Conservation (phyloP, 192 early-diverging fungal species). For the Coemansia sp. region DNA sequence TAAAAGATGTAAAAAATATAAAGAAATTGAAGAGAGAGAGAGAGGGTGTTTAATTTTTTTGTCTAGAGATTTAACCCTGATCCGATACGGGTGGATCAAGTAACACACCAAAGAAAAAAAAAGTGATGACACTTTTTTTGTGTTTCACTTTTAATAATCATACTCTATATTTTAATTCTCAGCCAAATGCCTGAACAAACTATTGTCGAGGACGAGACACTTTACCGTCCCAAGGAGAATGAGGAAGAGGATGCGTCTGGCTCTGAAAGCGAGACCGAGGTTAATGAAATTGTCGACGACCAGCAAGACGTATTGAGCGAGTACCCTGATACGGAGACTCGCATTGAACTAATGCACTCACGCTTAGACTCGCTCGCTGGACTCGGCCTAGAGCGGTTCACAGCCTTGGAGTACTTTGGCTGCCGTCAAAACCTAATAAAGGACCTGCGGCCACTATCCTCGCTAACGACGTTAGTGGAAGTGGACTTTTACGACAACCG, state of each 20-base stretch:
- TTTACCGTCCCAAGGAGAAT: neutral
- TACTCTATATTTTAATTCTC: neutral
- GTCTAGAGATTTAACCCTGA: no score
- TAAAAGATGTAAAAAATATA: neutral
- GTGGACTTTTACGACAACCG: conserved; percentile 97
- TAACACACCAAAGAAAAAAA: no score
- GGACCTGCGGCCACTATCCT: conserved; percentile 65
- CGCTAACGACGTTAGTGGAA: conserved; percentile 66
- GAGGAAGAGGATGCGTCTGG: neutral
- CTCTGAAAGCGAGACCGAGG: conserved; percentile 10
- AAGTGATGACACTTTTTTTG: neutral
- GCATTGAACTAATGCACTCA: conserved; percentile 50
- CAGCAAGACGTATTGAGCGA: conserved; percentile 21
- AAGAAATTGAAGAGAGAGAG: no score
- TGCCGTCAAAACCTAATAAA: conserved; percentile 84
- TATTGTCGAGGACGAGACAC: neutral
- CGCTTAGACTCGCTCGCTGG: conserved; percentile 26
- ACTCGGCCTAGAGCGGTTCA: conserved; percentile 34
- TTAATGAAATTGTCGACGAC: neutral
- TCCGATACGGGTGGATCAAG: no score
- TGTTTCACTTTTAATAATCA: neutral
- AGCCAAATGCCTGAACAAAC: neutral
- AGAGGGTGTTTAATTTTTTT: neutral
- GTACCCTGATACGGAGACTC: conserved; percentile 20
- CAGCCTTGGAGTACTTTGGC: conserved; percentile 64